These are phyloP conservation scores for Falciphora oryzae DNA, from an alignment of 2,329 filamentous ascomycete species.

Conservation along the genomic window DNA sequence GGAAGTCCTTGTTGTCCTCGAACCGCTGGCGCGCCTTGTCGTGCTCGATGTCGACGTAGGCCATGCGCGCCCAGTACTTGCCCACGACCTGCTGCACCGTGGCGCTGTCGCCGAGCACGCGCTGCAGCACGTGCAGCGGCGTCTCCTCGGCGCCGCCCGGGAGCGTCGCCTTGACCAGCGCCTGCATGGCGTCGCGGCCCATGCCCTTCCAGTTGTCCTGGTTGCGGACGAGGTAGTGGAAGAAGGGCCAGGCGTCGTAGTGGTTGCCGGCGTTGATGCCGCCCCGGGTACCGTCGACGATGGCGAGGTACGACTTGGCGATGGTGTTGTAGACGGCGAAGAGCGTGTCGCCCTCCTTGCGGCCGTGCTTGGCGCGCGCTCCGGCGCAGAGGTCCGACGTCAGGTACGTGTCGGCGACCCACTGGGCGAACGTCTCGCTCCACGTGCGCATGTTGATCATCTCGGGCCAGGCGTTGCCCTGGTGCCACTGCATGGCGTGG, in stretches of 20 bases:
- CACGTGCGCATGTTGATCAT: conserved; percentile 41
- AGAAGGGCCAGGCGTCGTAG: conserved; percentile 47
- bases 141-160: conserved; percentile 36
- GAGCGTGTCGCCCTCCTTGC: conserved; percentile 28
- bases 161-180: conserved; percentile 36
- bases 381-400: conserved; percentile 34
- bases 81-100: conserved; percentile 36
- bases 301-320: conserved; percentile 39
- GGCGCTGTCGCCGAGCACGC: conserved; percentile 27
- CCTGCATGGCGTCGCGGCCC: conserved; percentile 34
- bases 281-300: conserved; percentile 36
- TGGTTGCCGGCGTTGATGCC: conserved; percentile 34
- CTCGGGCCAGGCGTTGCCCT: conserved; percentile 33
- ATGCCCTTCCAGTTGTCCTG: conserved; percentile 36
- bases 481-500: conserved; percentile 41
- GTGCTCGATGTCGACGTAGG: conserved; percentile 44
- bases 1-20: conserved; percentile 24
- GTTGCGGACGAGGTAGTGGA: conserved; percentile 43
- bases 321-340: conserved; percentile 41
- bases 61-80: conserved; percentile 48
- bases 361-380: conserved; percentile 30
- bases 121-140: conserved; percentile 39
- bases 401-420: conserved; percentile 41
- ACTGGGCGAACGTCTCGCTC: conserved; percentile 48
- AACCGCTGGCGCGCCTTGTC: conserved; percentile 32